Evolutionary conservation across 768 basidiomycete genomes (phyloP).

Genomic region (Pleurotus eryngii): DNA sequence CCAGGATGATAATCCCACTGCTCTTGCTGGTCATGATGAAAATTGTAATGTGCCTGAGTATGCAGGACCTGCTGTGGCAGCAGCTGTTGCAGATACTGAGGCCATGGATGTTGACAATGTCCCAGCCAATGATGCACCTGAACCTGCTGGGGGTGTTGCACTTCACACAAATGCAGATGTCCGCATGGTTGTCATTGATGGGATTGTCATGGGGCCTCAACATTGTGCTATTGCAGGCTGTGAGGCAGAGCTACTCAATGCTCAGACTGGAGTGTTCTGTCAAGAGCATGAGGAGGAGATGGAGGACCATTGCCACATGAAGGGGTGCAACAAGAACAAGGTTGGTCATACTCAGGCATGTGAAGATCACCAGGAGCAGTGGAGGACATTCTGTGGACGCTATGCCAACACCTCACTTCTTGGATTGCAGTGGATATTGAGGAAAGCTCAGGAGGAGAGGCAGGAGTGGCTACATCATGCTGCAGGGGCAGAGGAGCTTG

Average conservation of each 20-base stretch:
- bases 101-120: no score
- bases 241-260: background rate
- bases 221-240: constrained; percentile 11
- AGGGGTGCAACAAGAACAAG: background rate
- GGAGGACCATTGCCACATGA: constrained; percentile 7
- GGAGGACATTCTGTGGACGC: background rate
- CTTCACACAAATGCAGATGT: background rate
- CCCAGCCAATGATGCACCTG: no score
- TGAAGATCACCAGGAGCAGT: constrained; percentile 2
- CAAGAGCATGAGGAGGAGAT: background rate
- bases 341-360: background rate
- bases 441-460: background rate
- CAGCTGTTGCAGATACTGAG: no score
- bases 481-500: constrained; percentile 12
- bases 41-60: no score
- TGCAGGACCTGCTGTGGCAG: no score
- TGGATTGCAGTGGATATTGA: background rate
- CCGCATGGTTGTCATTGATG: constrained; percentile 12
- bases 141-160: no score
- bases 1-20: background rate
- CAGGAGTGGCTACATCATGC: background rate
- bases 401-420: background rate
- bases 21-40: no score
- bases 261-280: constrained; percentile 5
- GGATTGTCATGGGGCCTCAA: constrained; percentile 11